These are phyloP conservation scores for Cyclospora cayetanensis DNA, from an alignment of 169 alveolate species.

Conservation along the genomic window DNA sequence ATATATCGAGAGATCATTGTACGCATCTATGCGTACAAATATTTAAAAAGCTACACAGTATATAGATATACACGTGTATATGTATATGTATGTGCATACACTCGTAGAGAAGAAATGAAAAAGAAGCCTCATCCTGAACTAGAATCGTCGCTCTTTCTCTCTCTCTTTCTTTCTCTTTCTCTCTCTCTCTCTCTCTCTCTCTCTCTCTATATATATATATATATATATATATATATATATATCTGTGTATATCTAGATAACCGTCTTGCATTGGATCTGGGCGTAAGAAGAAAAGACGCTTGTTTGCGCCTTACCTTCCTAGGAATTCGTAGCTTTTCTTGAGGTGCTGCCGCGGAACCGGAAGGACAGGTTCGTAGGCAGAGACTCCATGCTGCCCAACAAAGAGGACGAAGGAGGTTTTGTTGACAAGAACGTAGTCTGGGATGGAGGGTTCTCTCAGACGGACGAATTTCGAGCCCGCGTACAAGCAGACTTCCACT, in stretches of 20 bases:
- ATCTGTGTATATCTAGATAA: neutral
- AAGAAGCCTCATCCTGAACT: too few species aligned
- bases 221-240: too few species aligned
- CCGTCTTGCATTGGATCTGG: too few species aligned
- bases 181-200: neutral
- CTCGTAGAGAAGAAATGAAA: too few species aligned
- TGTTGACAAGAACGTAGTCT: slow-evolving; percentile 33
- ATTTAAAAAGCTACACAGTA: too few species aligned
- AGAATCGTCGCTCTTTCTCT: too few species aligned
- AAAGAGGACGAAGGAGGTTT: slow-evolving; percentile 23
- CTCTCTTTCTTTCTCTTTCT: neutral
- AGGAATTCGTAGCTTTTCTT: neutral
- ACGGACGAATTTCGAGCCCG: slow-evolving; percentile 42
- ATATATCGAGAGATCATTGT: too few species aligned
- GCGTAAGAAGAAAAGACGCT: too few species aligned
- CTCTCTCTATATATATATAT: neutral
- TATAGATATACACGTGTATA: too few species aligned
- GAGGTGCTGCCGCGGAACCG: slow-evolving; percentile 26
- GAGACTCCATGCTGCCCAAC: slow-evolving; percentile 51
- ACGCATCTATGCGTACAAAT: too few species aligned
- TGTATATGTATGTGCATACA: too few species aligned
- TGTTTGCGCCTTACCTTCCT: neutral
- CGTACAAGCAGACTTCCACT: slow-evolving; percentile 18
- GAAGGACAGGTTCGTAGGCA: neutral
- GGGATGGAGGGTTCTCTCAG: slow-evolving; percentile 56